These are phyloP conservation scores for Boletus sp. DNA, from an alignment of 768 basidiomycete species.

Conservation along the genomic window DNA sequence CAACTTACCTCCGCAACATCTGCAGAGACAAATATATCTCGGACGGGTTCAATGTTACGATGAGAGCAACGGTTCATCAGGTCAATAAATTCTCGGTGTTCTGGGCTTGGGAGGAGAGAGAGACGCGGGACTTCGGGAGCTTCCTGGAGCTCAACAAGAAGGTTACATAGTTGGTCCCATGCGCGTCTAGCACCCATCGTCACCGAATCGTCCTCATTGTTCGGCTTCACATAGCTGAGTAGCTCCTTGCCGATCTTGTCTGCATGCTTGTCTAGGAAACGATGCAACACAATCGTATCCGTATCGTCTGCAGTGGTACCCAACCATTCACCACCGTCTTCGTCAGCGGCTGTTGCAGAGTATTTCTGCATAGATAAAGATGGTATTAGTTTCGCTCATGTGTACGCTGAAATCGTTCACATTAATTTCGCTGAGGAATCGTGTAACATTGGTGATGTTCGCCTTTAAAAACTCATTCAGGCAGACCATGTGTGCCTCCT, in stretches of 20 bases:
- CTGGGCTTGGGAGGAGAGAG: conserved; percentile 43
- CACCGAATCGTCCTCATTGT: conserved; percentile 50
- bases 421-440: conserved; percentile 72
- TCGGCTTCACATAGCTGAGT: conserved; percentile 63
- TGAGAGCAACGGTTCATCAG: conserved; percentile 64
- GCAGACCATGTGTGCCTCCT: conserved; percentile 81
- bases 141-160: conserved; percentile 75
- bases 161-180: conserved; percentile 77
- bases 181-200: conserved; percentile 69
- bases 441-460: conserved; percentile 70
- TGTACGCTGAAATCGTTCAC: conserved; percentile 36
- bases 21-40: conserved; percentile 62
- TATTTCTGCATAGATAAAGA: conserved; percentile 37
- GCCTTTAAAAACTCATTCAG: conserved; percentile 71
- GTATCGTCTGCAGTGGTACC: conserved; percentile 80
- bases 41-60: conserved; percentile 57
- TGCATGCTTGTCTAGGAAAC: conserved; percentile 80
- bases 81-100: conserved; percentile 64
- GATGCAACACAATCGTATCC: conserved; percentile 77
- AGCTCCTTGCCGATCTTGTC: conserved; percentile 88
- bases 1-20: conserved; percentile 42
- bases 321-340: conserved; percentile 69
- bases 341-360: conserved; percentile 43
- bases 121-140: conserved; percentile 63
- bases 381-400: background rate